Percentiles rank a stretch among this genome's conserved stretches.
Conservation (phyloP, 176 grass and related monocot species). For the Zizania latifolia region DNA sequence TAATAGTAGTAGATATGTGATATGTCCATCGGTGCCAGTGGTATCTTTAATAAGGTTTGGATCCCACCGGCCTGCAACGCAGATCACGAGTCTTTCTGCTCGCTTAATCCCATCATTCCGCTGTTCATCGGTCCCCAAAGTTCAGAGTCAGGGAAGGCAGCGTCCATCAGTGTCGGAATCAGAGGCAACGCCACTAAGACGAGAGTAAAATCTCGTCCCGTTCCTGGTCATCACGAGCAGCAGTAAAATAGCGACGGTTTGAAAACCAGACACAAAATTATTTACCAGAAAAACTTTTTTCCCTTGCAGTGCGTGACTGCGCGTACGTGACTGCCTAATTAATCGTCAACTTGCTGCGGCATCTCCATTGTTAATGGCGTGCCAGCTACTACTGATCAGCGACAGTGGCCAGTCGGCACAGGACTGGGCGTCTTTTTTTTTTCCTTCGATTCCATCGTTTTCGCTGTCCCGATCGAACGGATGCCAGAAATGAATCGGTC, state of each 20-base stretch:
- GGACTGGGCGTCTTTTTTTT: neutral
- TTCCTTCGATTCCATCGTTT: too few relatives aligned
- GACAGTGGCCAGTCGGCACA: neutral
- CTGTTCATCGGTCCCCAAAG: conserved; percentile 29
- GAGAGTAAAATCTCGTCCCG: neutral
- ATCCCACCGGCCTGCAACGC: neutral
- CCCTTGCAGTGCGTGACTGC: too few relatives aligned
- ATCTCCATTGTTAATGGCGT: neutral
- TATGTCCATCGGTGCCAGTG: too few relatives aligned
- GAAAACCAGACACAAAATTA: too few relatives aligned
- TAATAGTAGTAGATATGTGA: too few relatives aligned
- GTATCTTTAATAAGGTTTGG: too few relatives aligned
- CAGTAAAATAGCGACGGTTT: too few relatives aligned
- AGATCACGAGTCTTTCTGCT: conserved; percentile 26
- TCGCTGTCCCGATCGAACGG: neutral
- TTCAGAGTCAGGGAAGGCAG: neutral
- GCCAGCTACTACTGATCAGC: too few relatives aligned
- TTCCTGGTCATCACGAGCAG: neutral
- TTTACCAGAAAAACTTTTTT: too few relatives aligned
- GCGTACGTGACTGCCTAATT: neutral
- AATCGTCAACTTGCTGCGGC: neutral
- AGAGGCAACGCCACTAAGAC: neutral
- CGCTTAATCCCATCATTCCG: conserved; percentile 32
- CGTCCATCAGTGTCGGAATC: neutral
- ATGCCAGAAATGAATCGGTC: neutral